phyloP scores from a whole-genome alignment of 768 basidiomycete genomes.

The Amanita polypyramis region DNA sequence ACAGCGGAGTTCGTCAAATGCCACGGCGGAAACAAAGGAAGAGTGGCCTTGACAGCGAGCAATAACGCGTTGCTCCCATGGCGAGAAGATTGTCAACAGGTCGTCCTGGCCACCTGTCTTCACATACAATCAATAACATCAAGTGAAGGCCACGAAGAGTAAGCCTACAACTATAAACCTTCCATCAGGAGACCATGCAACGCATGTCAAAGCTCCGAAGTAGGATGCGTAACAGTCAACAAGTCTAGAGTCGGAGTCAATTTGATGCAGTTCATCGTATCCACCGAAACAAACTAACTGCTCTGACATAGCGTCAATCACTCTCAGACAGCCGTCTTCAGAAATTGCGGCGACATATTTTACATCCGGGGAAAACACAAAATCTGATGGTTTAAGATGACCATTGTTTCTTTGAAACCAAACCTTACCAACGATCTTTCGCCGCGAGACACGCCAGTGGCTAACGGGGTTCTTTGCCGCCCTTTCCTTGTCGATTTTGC shows the following conservation, averaged over 20 bases:
- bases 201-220: conserved; percentile 83
- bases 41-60: conserved; percentile 97
- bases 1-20: conserved; percentile 84
- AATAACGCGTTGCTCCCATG: conserved; percentile 88
- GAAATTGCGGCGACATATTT: conserved; percentile 83
- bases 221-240: conserved; percentile 92
- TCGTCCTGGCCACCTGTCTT: conserved; percentile 98
- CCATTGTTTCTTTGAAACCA: background rate
- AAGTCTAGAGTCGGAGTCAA: conserved; percentile 39
- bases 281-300: conserved; percentile 39
- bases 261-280: background rate
- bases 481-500: conserved; percentile 57
- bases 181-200: conserved; percentile 94
- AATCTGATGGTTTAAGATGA: conserved; percentile 36
- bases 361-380: conserved; percentile 90
- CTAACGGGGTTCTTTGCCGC: conserved; percentile 79
- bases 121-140: conserved; percentile 5
- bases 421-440: conserved; percentile 58
- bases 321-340: conserved; percentile 85
- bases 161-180: conserved; percentile 74
- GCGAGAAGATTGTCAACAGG: conserved; percentile 87
- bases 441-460: conserved; percentile 75
- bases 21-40: conserved; percentile 82
- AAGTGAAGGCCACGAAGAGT: background rate
- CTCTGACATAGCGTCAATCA: conserved; percentile 83